phyloP scores from a whole-genome alignment of 2,329 filamentous ascomycete species.

The Epichloe sp. region DNA sequence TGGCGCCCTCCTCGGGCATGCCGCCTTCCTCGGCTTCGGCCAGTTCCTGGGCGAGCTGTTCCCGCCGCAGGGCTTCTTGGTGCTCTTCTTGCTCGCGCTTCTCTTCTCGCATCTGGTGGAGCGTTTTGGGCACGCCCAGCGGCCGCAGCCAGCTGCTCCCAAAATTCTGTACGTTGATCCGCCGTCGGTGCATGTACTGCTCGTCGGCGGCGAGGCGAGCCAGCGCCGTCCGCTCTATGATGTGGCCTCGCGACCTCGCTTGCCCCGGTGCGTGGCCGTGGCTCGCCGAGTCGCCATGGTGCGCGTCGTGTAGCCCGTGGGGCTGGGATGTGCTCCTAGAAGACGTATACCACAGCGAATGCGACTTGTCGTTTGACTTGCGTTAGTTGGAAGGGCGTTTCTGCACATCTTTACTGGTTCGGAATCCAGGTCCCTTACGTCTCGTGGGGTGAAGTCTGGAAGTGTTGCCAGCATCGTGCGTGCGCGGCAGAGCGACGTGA shows the following conservation, averaged over 20 bases:
- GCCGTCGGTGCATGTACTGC: slow-evolving; percentile 59
- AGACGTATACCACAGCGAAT: slow-evolving; percentile 62
- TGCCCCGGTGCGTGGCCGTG: slow-evolving; percentile 19
- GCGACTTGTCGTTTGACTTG: slow-evolving; percentile 40
- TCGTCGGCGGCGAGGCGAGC: slow-evolving; percentile 65
- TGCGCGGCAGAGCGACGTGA: slow-evolving; percentile 5
- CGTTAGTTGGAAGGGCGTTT: neutral
- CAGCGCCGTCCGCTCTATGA: slow-evolving; percentile 47
- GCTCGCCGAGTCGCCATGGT: slow-evolving; percentile 15
- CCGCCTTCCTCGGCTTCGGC: slow-evolving; percentile 45
- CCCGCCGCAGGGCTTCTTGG: slow-evolving; percentile 56
- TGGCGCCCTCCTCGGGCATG: slow-evolving; percentile 30
- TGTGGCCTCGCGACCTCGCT: slow-evolving; percentile 27
- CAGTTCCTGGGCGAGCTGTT: slow-evolving; percentile 60
- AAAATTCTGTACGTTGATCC: slow-evolving; percentile 72
- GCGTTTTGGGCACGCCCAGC: slow-evolving; percentile 75
- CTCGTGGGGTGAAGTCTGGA: slow-evolving; percentile 55
- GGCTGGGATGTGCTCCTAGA: slow-evolving; percentile 36
- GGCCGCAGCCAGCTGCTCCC: slow-evolving; percentile 85
- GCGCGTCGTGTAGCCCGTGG: slow-evolving; percentile 20
- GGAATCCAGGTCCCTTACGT: slow-evolving; percentile 36
- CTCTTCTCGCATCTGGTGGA: slow-evolving; percentile 84
- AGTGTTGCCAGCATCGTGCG: slow-evolving; percentile 46
- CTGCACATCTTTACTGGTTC: neutral
- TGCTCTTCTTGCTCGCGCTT: slow-evolving; percentile 79